Percentiles rank a stretch among this genome's conserved stretches.
phyloP scores from a whole-genome alignment of 2,329 filamentous ascomycete species.

The Leptosphaerulina australis region DNA sequence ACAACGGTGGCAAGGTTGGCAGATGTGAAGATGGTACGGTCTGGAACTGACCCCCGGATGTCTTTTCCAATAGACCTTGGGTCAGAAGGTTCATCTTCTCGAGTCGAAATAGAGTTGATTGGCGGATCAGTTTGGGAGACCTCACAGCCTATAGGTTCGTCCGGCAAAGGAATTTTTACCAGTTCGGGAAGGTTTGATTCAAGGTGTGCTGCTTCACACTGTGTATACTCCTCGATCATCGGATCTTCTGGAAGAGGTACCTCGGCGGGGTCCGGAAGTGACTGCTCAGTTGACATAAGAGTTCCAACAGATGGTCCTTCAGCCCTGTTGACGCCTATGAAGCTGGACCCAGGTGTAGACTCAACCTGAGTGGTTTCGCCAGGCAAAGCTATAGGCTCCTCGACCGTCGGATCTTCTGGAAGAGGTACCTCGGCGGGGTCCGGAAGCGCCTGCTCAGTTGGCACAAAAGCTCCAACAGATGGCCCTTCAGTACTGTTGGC shows the following conservation, averaged over 20 bases:
- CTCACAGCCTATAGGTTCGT: neutral
- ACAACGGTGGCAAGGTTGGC: too few species aligned
- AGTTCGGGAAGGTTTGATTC: neutral
- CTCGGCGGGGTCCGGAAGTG: neutral
- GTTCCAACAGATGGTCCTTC: neutral
- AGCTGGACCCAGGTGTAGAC: neutral
- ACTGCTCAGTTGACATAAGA: neutral
- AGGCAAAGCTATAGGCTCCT: neutral
- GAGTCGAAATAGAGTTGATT: neutral
- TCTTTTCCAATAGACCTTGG: neutral
- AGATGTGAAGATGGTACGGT: neutral
- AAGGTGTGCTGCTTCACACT: neutral
- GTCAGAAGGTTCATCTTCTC: neutral
- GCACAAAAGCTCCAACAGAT: neutral
- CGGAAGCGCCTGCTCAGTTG: neutral
- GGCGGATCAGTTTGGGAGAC: neutral
- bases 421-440: neutral
- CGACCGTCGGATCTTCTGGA: too few species aligned
- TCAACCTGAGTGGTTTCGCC: neutral
- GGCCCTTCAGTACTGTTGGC: neutral
- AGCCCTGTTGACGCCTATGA: neutral
- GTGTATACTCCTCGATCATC: neutral
- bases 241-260: neutral
- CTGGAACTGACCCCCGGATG: neutral
- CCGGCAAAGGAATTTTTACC: constrained; percentile 2